These are phyloP conservation scores for Ganoderma lucidum DNA, from an alignment of 1,284 basidiomycete species.

Conservation along the genomic window DNA sequence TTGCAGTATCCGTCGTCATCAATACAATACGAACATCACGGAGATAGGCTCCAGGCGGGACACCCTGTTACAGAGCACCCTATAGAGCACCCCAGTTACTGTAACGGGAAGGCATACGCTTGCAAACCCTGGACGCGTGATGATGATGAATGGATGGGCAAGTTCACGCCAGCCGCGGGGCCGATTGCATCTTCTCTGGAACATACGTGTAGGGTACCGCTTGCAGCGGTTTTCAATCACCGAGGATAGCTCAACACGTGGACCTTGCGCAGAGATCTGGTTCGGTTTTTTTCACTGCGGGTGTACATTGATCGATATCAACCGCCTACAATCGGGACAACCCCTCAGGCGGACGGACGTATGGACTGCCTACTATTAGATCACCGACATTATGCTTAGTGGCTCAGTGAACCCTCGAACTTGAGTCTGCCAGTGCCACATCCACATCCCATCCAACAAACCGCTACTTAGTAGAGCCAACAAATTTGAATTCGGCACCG, in stretches of 20 bases:
- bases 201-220: not conserved
- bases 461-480: no score
- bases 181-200: not conserved
- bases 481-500: no score
- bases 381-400: not conserved
- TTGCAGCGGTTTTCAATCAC: not conserved
- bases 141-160: not conserved
- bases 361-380: not conserved
- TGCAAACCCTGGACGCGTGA: not conserved
- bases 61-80: not conserved
- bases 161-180: not conserved
- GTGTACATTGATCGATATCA: not conserved
- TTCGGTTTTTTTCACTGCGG: not conserved
- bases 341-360: not conserved
- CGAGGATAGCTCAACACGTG: not conserved
- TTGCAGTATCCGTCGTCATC: not conserved
- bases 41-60: not conserved
- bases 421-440: not conserved
- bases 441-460: not conserved
- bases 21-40: not conserved
- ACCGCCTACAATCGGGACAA: not conserved
- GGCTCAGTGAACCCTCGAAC: not conserved
- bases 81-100: not conserved
- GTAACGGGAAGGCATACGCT: not conserved
- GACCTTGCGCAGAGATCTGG: not conserved